phyloP scores from a whole-genome alignment of 768 basidiomycete genomes.

The Pseudohyphozyma bogoriensis region DNA sequence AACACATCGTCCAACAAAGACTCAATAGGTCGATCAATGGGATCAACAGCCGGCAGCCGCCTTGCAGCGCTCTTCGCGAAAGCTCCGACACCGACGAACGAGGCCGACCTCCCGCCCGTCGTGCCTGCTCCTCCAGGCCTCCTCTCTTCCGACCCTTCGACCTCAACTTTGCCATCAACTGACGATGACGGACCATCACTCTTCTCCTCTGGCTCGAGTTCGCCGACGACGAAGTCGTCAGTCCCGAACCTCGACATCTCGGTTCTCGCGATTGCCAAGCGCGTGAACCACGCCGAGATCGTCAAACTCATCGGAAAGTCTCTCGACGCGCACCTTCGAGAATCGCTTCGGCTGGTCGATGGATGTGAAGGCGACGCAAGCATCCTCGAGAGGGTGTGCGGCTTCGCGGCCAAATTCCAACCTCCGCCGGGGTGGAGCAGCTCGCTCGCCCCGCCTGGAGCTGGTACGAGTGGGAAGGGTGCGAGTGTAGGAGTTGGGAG shows the following conservation, averaged over 20 bases:
- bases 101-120: slow-evolving; percentile 5
- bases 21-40: neutral
- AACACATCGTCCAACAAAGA: slow-evolving; percentile 24
- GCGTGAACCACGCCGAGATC: slow-evolving; percentile 7
- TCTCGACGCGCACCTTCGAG: slow-evolving; percentile 27
- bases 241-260: slow-evolving; percentile 14
- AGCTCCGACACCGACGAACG: slow-evolving; percentile 35
- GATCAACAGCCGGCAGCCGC: slow-evolving; percentile 13
- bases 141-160: neutral
- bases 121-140: slow-evolving; percentile 3
- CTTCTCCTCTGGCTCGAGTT: neutral
- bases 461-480: slow-evolving; percentile 11
- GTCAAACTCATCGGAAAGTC: slow-evolving; percentile 5
- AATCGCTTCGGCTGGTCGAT: slow-evolving; percentile 43
- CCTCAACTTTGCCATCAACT: neutral
- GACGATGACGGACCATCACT: rapidly evolving
- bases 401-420: slow-evolving; percentile 46
- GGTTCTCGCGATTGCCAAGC: slow-evolving; percentile 4
- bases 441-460: neutral
- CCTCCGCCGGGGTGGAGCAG: slow-evolving; percentile 46
- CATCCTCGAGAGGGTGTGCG: slow-evolving; percentile 8
- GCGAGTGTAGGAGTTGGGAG: too few relatives aligned
- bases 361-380: neutral
- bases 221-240: neutral
- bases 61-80: slow-evolving; percentile 38